phyloP scores from a whole-genome alignment of 1,139 yeast species.

The Trichomonascaceae sp. region DNA sequence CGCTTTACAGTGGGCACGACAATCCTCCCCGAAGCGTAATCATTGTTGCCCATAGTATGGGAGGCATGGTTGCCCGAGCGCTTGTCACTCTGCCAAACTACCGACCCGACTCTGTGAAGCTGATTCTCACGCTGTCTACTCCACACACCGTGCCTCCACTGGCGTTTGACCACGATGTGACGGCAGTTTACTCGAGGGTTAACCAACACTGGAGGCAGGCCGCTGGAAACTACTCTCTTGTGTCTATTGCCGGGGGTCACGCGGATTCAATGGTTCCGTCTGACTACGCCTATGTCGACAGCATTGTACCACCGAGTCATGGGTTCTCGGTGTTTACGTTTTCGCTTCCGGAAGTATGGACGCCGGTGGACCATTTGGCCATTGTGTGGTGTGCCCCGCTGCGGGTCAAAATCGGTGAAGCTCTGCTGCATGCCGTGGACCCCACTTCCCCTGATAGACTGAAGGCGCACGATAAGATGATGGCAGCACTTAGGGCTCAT shows the following conservation, averaged over 20 bases:
- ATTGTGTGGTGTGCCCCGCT: constrained; percentile 95
- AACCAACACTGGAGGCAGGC: constrained; percentile 76
- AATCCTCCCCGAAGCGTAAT: constrained; percentile 56
- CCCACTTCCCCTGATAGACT: constrained; percentile 39
- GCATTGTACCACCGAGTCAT: constrained; percentile 54
- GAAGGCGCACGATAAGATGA: constrained; percentile 36
- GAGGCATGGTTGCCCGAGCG: constrained; percentile 81
- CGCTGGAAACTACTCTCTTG: constrained; percentile 26
- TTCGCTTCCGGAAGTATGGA: constrained; percentile 87
- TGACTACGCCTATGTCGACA: constrained; percentile 72
- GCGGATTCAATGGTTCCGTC: constrained; percentile 80
- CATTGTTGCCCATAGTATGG: constrained; percentile 90
- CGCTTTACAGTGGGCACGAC: constrained; percentile 35
- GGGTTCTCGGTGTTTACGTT: constrained; percentile 80
- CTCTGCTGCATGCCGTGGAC: constrained; percentile 50
- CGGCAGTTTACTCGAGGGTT: constrained; percentile 57
- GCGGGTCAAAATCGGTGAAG: constrained; percentile 46
- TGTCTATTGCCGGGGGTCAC: constrained; percentile 86
- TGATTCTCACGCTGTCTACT: constrained; percentile 76
- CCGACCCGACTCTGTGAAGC: constrained; percentile 54
- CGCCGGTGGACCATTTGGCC: constrained; percentile 90
- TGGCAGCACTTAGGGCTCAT: constrained; percentile 37
- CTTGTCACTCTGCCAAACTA: constrained; percentile 73
- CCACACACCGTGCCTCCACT: constrained; percentile 93
- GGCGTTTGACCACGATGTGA: constrained; percentile 85